Evolutionary conservation across 208 protist species (phyloP), one percentile per base, ranked within the genome.

Genomic region (Lotmaria passim): DNA sequence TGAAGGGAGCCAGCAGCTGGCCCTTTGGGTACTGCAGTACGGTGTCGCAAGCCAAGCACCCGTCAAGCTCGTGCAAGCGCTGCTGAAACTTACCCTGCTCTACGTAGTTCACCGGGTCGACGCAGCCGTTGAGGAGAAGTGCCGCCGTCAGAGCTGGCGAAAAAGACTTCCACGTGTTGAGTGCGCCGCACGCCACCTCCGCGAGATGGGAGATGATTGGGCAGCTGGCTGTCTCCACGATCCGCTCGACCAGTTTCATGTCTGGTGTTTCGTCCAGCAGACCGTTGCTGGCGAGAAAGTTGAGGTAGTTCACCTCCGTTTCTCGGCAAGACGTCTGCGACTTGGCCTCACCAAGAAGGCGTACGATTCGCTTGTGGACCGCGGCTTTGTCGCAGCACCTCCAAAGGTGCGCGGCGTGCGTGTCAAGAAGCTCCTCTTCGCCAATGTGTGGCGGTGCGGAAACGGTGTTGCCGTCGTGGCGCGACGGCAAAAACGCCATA

Each of bases 391-490:
- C 73, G 46, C 57, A 66, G 60, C 62, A 61, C 36, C 51, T 69
- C 65, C 68, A 69, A 12, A 83, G 61, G 39, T 80, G 55, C 38
- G 53, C 31, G 11, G 61, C 47, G 47, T 85, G 73, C 10, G 68
- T 46, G 33, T 75, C 69, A 2, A 81, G 57, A 7, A 60, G 51
- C 50, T 81, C 80, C 43, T 90, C 85, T 47, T 76, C 60, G 39
- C 85, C 85, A 51, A 90, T 46, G 56, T 81, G 71, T 23, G 48
- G 14, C 39, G 85, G 85, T 28, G 76, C 44, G 26, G 21, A 8
- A 26, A 79, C 56, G 17, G 10, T 39, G 46, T 64, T 26, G 21
- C 41, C 44, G n/a, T 75, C 67, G 34, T 63, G 26, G 57, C 44
- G 47, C 6, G 60, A 48, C 63, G 68, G 64, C 12, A 75, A 51